A percentile compares a stretch with the other conserved stretches of the same genome.
These are phyloP conservation scores for Monosporozyma servazzii DNA, from an alignment of 805 yeast genomes.

Conservation along the genomic window DNA sequence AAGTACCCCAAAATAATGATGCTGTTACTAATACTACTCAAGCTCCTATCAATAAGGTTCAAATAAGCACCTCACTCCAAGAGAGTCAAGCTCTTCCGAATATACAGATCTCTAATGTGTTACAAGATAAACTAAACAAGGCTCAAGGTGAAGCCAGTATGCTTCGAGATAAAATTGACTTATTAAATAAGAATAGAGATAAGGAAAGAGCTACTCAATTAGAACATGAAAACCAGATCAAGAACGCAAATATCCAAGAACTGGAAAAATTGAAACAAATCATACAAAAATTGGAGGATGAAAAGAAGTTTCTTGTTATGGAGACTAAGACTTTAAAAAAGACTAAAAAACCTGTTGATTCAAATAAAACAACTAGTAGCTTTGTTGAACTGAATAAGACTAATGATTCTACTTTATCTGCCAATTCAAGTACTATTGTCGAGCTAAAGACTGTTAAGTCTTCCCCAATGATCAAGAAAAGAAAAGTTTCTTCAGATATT, in stretches of 20 bases:
- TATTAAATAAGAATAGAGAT: constrained; percentile 34
- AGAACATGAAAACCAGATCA: constrained; percentile 20
- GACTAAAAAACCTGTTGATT: constrained; percentile 1
- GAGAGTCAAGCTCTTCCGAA: not conserved
- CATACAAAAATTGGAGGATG: constrained; percentile 41
- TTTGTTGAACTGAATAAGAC: not conserved
- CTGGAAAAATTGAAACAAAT: constrained; percentile 34
- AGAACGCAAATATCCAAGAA: constrained; percentile 23
- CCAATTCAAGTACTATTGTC: not conserved
- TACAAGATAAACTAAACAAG: constrained; percentile 30
- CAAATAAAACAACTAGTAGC: constrained; percentile 4
- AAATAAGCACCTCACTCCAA: not conserved
- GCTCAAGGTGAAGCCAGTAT: constrained; percentile 79
- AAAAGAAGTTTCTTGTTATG: constrained; percentile 44
- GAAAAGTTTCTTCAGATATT: constrained; percentile 6
- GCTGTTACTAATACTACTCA: not conserved
- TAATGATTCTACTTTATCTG: constrained; percentile 3
- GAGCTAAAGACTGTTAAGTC: not conserved
- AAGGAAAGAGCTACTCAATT: constrained; percentile 30
- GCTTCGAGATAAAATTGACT: constrained; percentile 53
- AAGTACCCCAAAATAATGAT: not conserved
- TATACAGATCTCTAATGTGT: not conserved
- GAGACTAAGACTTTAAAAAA: constrained; percentile 33
- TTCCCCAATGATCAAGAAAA: constrained; percentile 6
- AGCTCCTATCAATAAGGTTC: not conserved